Evolutionary conservation across 164 flowering plant species (phyloP), one percentile per base, ranked within the genome.

Genomic region (Tetrastigma voinierianum): DNA sequence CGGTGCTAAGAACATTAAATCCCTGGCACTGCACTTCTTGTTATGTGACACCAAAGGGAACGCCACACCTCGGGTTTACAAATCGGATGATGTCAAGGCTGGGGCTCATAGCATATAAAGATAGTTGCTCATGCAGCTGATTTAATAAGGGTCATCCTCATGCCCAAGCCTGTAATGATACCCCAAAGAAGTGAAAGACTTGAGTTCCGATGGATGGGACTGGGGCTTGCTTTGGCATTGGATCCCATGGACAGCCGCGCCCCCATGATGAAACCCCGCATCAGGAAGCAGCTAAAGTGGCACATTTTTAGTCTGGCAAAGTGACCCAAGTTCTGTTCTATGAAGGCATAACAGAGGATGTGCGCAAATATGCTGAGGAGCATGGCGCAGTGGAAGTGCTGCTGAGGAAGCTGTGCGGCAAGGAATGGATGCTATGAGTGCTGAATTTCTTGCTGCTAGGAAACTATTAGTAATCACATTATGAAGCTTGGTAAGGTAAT

Each of bases 81-180:
- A 88, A 96, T 47, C 71, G 98, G 99, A 96, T 77, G 99, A 96
- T 74, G 99, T 96, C 56, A 96, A 96, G 78, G 84, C 98, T 69
- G 99, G 99, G 7, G 99, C n/a, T 96, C 13, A 96, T 96, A 75
- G 86, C 99, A 55, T 96, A 96, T 62, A 93, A n/a, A 93, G 84
- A 93, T 96, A 53, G 97, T 98, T 67, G 99, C 99, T 52, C 99
- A 96, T 84, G 99, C 99, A 7, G 99, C 99, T 72, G 99, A 96
- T 76, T 70, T 96, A 70, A 97, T 20, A 96, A 96, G 70, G 62
- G 83, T 57, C 99, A 96, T 64, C 99, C 98, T 51, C 85, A 75
- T 77, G 97, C 99, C 77, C 99, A 96, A 73, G 91, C 86, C 5
- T 91, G 99, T 96, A 98, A 96, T 78, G 97, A 96, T 81, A 93